Evolutionary conservation across 768 basidiomycete species (phyloP).

Genomic region (Lyophyllum atratum): DNA sequence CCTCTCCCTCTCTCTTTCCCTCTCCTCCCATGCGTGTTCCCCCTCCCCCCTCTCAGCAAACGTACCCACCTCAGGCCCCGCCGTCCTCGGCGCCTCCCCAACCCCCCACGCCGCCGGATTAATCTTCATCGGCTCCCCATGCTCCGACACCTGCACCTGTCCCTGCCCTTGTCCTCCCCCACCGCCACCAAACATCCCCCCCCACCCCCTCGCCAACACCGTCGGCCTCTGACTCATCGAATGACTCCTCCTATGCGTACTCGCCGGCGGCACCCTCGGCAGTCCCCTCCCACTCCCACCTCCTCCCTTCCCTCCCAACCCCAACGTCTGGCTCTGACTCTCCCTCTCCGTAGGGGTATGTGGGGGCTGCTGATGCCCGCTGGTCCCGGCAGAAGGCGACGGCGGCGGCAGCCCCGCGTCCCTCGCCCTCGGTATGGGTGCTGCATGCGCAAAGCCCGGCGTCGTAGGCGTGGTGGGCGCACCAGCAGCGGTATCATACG

Average conservation of each 20-base stretch:
- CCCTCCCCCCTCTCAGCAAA: constrained; percentile 48
- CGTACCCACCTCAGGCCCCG: constrained; percentile 61
- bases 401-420: constrained; percentile 60
- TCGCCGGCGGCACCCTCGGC: constrained; percentile 74
- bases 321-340: constrained; percentile 1
- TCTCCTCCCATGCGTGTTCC: constrained; percentile 30
- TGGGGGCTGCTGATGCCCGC: constrained; percentile 13
- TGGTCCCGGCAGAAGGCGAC: constrained; percentile 29
- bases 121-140: neutral
- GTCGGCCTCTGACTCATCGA: constrained; percentile 78
- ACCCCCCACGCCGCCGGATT: neutral
- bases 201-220: constrained; percentile 52
- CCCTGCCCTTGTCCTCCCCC: constrained; percentile 42
- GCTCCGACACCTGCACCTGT: constrained; percentile 24
- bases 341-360: constrained; percentile 14
- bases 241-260: constrained; percentile 81
- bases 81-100: constrained; percentile 56
- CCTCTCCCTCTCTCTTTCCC: constrained; percentile 29
- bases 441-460: constrained; percentile 41
- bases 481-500: constrained; percentile 58
- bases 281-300: constrained; percentile 25
- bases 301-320: constrained; percentile 17
- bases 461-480: constrained; percentile 65
- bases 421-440: constrained; percentile 63
- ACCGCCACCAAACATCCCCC: constrained; percentile 58